A percentile compares a stretch with the other conserved stretches of the same genome.
phyloP scores from a whole-genome alignment of 2,329 filamentous ascomycete genomes.

The Colletotrichum limetticola region DNA sequence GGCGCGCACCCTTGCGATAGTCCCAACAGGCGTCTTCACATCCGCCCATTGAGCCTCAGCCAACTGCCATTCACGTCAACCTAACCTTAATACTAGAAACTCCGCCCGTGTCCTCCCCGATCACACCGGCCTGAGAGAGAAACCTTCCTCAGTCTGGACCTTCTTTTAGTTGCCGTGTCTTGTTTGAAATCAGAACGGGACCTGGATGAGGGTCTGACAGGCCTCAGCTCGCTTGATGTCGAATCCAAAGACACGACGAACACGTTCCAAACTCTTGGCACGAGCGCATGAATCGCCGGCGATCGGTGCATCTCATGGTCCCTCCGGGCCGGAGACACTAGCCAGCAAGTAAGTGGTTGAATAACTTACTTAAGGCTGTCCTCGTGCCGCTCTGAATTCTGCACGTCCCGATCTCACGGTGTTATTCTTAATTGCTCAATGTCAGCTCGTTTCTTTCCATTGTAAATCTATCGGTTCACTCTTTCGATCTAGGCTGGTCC shows the following conservation, averaged over 20 bases:
- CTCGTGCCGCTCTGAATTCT: no score
- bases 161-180: slow-evolving; percentile 7
- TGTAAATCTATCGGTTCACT: background rate
- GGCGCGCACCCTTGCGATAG: slow-evolving; percentile 11
- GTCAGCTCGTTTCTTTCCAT: background rate
- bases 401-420: no score
- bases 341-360: no score
- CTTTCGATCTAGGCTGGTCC: slow-evolving; percentile 27
- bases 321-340: background rate
- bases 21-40: background rate
- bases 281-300: slow-evolving; percentile 13
- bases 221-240: background rate
- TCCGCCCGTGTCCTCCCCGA: background rate
- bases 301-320: slow-evolving; percentile 8
- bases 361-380: no score
- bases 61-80: background rate
- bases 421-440: background rate
- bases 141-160: slow-evolving; percentile 5
- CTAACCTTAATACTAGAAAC: slow-evolving; percentile 1
- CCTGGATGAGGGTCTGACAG: background rate
- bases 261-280: slow-evolving; percentile 6
- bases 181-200: background rate
- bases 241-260: slow-evolving; percentile 13
- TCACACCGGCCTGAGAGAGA: background rate
- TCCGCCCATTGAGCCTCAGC: background rate